Evolutionary conservation across 257 asterid genomes (phyloP), one percentile per base, ranked within the genome.

Genomic region (Nicotiana attenuata): DNA sequence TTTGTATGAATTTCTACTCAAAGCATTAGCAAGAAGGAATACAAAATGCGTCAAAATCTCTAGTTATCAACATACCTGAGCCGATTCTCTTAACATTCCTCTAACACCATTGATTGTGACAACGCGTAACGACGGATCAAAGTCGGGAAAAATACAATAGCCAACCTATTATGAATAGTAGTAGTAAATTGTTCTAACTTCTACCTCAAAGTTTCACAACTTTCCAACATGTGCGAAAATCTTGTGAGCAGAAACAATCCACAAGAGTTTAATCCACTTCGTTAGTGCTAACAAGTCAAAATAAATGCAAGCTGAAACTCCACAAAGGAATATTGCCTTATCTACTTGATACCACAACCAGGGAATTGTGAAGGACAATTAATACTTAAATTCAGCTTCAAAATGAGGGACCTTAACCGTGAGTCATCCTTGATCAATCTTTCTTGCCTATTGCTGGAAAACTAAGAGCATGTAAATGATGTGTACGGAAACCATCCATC

Each of bases 111-210:
- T n/a, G n/a, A n/a, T n/a, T n/a, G n/a, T n/a, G n/a, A n/a, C n/a
- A n/a, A n/a, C n/a, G n/a, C n/a, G n/a, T n/a, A n/a, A n/a, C n/a
- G n/a, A n/a, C n/a, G n/a, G n/a, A n/a, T n/a, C n/a, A n/a, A n/a
- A n/a, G n/a, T n/a, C n/a, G n/a, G n/a, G n/a, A n/a, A n/a, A n/a
- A n/a, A n/a, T n/a, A n/a, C n/a, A n/a, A n/a, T n/a, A n/a, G n/a
- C n/a, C n/a, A n/a, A n/a, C n/a, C n/a, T n/a, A n/a, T n/a, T n/a
- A n/a, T n/a, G 60, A 13, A 71, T 60, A 20, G 35, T 13, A 22
- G 55, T 38, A 68, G 60, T 22, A 45, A 68, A 45, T 45, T 71
- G 78, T 71, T 22, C 57, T 71, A 71, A 33, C 78, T 71, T 69
- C 56, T 69, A n/a, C 56, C 31, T 41, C 56, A 68, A 10, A 67